Evolutionary conservation across 2,329 filamentous ascomycete species (phyloP).

Genomic region (Arthrocladium fulminans): DNA sequence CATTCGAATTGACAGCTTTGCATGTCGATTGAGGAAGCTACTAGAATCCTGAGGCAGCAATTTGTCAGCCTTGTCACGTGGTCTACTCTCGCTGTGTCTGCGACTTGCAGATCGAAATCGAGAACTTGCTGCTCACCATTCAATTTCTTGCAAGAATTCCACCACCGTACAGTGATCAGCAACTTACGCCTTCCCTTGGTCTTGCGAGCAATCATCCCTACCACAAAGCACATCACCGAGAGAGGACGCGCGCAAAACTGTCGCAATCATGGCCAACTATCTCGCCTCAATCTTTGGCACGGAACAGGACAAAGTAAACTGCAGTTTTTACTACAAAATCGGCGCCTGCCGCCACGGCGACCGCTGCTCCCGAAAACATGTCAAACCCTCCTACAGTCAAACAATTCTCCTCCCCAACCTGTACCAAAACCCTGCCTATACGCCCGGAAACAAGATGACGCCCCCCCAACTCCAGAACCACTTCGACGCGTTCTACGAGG

Average conservation of each 20-base stretch:
- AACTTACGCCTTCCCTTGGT: not conserved
- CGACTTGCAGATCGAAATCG: not conserved
- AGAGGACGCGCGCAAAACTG: not conserved
- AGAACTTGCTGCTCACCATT: slow-evolving; percentile 1
- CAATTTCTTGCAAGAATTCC: not conserved
- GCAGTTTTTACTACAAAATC: slow-evolving; percentile 99
- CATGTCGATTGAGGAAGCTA: slow-evolving; percentile 6
- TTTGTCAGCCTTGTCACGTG: slow-evolving; percentile 6
- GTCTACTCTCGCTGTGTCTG: not conserved
- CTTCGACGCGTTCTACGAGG: slow-evolving; percentile 99
- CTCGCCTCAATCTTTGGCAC: slow-evolving; percentile 99
- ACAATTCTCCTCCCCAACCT: slow-evolving; percentile 97
- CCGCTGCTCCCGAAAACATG: slow-evolving; percentile 95
- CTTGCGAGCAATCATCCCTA: not conserved
- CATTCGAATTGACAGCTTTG: too few species aligned
- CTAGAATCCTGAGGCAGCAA: slow-evolving; percentile 8
- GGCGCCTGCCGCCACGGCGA: slow-evolving; percentile 97
- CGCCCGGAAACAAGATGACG: slow-evolving; percentile 96
- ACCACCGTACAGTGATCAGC: not conserved
- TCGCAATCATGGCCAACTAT: slow-evolving; percentile 76
- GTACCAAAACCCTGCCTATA: slow-evolving; percentile 97
- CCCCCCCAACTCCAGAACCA: slow-evolving; percentile 93
- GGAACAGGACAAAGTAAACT: slow-evolving; percentile 94
- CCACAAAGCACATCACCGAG: not conserved
- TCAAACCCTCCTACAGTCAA: slow-evolving; percentile 96